A percentile compares a stretch with the other conserved stretches of the same genome.
phyloP scores from a whole-genome alignment of 1,284 basidiomycete genomes.

The Tilletia setariae region DNA sequence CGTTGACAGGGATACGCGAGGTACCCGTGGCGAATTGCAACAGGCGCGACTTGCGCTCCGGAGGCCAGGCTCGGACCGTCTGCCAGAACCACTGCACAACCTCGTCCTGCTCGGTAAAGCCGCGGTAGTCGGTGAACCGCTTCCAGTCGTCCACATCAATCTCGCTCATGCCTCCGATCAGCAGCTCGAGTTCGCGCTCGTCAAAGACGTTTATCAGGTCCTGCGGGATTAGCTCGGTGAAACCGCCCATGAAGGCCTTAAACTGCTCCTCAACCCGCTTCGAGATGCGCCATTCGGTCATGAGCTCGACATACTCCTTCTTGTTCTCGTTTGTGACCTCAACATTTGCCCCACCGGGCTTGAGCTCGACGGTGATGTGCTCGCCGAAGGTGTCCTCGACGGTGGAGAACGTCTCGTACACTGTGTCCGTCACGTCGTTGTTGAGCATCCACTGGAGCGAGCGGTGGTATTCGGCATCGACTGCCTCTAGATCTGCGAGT shows the following conservation, averaged over 20 bases:
- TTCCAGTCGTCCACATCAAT: constrained; percentile 75
- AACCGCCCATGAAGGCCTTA: constrained; percentile 89
- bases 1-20: constrained; percentile 93
- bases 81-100: constrained; percentile 99
- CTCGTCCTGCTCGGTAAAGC: constrained; percentile 57
- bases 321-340: constrained; percentile 96
- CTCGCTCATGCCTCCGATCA: constrained; percentile 98
- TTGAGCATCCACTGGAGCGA: constrained; percentile 86
- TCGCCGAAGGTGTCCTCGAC: constrained; percentile 98
- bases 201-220: constrained; percentile 97
- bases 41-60: constrained; percentile 89
- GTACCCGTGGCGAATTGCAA: constrained; percentile 94
- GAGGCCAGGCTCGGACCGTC: constrained; percentile 90
- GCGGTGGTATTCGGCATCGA: constrained; percentile 65
- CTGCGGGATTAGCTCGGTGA: constrained; percentile 89
- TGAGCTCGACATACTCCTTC: constrained; percentile 92
- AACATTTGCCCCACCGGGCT: constrained; percentile 76
- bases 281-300: constrained; percentile 89
- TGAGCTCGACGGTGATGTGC: constrained; percentile 87
- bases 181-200: constrained; percentile 83
- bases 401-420: constrained; percentile 54
- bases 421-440: constrained; percentile 52
- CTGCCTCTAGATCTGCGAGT: constrained; percentile 49
- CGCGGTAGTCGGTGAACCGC: constrained; percentile 65
- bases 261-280: constrained; percentile 93